Evolutionary conservation across 2,329 filamentous ascomycete species (phyloP).

Genomic region (Malbranchea cinnamomea): DNA sequence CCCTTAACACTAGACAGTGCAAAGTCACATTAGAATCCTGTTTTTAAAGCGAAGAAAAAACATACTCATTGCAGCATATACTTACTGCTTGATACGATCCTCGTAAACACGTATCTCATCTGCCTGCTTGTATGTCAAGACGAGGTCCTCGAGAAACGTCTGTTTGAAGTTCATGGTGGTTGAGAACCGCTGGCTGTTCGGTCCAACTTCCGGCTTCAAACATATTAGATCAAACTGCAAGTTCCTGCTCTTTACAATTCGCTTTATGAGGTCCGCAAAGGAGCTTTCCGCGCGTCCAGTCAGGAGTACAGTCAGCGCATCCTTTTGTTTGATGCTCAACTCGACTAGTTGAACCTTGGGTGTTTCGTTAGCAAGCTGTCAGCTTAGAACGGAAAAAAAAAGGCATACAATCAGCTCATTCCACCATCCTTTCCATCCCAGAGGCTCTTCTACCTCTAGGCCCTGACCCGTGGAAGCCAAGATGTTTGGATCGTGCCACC

Average conservation of each 20-base stretch:
- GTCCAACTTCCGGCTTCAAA: conserved; percentile 72
- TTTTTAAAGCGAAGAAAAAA: conserved; percentile 11
- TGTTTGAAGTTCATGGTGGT: conserved; percentile 92
- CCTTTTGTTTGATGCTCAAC: conserved; percentile 68
- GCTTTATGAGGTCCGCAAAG: conserved; percentile 66
- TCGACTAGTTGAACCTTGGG: conserved; percentile 52
- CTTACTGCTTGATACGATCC: conserved; percentile 45
- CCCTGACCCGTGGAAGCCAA: conserved; percentile 77
- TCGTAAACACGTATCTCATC: conserved; percentile 64
- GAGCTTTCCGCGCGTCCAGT: conserved; percentile 69
- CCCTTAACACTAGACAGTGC: conserved; percentile 44
- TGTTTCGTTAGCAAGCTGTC: conserved; percentile 12
- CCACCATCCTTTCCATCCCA: conserved; percentile 90
- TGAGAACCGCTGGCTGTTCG: conserved; percentile 59
- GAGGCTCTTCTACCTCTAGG: conserved; percentile 62
- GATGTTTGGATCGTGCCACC: conserved; percentile 91
- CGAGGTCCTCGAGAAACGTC: conserved; percentile 59
- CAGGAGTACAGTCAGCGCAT: conserved; percentile 69
- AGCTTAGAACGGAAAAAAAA: conserved; percentile 4
- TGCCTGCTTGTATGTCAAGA: conserved; percentile 73
- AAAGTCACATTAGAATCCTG: too few relatives aligned
- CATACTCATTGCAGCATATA: conserved; percentile 6
- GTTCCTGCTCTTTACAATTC: conserved; percentile 61
- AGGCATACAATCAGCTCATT: conserved; percentile 64
- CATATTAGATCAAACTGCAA: conserved; percentile 79